Base-by-base conservation (phyloP, 1,284 basidiomycete genomes). In the Malassezia japonica region DNA sequence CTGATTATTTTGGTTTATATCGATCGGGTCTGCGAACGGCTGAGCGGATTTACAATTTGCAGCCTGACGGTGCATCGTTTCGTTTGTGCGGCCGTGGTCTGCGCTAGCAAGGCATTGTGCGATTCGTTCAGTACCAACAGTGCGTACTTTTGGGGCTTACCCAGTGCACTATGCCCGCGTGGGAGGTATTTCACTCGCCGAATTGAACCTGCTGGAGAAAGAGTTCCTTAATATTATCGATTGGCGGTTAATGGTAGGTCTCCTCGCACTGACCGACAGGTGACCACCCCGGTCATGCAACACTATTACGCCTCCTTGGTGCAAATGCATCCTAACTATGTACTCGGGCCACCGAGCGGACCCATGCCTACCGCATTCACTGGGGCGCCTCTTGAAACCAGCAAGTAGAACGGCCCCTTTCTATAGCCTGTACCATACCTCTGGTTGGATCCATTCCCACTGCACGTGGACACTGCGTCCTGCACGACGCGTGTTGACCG, bases 151-250 rank as follows among this genome's bases (percentile, higher is more conserved):
- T 15, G 20, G n/a, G 13, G 18, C 24, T 41, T 12, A 16, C n/a
- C 6, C 34, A 61, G 67, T 56, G 13, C 70, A 72, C 37, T 71
- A 72, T 38, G 67, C 70, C 13, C 59, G 62, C 21, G 70, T 72
- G 0, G 70, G 70, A 4, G 70, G 70, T 2, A 71, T 72, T 50
- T 65, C 67, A 12, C 49, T 72, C 13, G 55, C 60, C 12, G 70
- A 72, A 58, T 61, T 72, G 48, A 72, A 72, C 45, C 50, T 72
- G 49, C 49, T 72, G n/a, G 70, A 72, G 34, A 71, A 70, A 36
- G 70, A 72, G 52, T 71, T 72, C 34, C 47, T 71, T 18, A 59
- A 59, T 32, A 61, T 64, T 44, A 72, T 72, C 41, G 65, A 71
- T 38, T 72, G 70, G 70, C 49, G 60, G 13, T 47, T 72, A n/a